A percentile compares a stretch with the other conserved stretches of the same genome.
phyloP scores from a whole-genome alignment of 495 filamentous ascomycete species.

The Penicillium coprophilum region DNA sequence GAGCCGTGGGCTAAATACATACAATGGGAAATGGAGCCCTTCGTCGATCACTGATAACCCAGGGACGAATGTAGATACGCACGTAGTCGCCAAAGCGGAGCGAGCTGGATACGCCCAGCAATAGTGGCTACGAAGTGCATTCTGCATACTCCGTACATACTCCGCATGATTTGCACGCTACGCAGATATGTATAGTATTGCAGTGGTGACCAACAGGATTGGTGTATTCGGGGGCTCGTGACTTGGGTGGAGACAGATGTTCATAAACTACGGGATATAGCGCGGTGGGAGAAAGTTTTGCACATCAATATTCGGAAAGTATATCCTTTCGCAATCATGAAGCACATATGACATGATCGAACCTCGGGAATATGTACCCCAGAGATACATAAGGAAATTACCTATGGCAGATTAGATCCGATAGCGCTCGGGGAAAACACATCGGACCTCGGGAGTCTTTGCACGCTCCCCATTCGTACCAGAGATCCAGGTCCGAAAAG shows the following conservation, averaged over 20 bases:
- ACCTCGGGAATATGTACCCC: not conserved
- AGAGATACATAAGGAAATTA: not conserved
- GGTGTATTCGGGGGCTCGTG: not conserved
- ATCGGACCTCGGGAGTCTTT: not conserved
- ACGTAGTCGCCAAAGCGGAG: not conserved
- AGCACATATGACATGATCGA: not conserved
- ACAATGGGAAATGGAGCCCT: constrained; percentile 19
- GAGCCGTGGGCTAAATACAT: constrained; percentile 10
- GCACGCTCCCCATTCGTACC: constrained; percentile 4
- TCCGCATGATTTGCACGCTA: not conserved
- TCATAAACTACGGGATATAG: constrained; percentile 3
- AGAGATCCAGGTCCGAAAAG: constrained; percentile 2
- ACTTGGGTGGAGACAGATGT: constrained; percentile 1
- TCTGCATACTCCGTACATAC: not conserved
- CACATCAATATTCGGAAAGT: not conserved
- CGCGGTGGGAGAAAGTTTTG: constrained; percentile 1
- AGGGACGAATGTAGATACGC: not conserved
- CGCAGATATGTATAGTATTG: not conserved
- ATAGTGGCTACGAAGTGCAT: not conserved
- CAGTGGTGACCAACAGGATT: not conserved
- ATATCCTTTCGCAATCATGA: not conserved
- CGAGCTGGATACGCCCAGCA: not conserved
- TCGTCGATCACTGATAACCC: constrained; percentile 22
- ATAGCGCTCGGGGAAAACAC: constrained; percentile 1
- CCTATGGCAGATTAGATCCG: not conserved